Evolutionary conservation across 176 grass and related monocot species (phyloP).

Genomic region (Pharus latifolius): DNA sequence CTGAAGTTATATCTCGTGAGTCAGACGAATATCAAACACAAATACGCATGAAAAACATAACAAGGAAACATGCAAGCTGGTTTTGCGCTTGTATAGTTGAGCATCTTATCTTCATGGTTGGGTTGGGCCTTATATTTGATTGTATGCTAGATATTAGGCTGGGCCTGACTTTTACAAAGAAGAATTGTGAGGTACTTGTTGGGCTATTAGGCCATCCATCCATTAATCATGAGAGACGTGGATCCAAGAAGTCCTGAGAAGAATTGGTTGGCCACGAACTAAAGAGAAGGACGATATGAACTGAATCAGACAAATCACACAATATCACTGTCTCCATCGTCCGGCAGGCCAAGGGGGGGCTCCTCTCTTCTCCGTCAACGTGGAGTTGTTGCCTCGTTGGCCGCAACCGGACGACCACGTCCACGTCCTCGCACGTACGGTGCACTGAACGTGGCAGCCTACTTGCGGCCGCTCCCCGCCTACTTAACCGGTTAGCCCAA

Average conservation of each 20-base stretch:
- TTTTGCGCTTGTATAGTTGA: no score
- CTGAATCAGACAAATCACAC: no score
- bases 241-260: no score
- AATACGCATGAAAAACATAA: no score
- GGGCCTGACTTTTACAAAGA: background rate
- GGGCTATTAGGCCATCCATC: no score
- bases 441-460: conserved; percentile 21
- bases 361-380: background rate
- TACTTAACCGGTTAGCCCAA: conserved; percentile 15
- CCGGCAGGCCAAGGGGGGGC: background rate
- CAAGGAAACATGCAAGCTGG: no score
- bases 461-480: background rate
- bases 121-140: background rate
- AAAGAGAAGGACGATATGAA: conserved; percentile 13
- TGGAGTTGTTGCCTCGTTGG: conserved; percentile 15
- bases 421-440: background rate
- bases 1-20: no score
- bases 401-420: conserved; percentile 22
- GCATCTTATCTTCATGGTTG: background rate
- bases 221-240: no score
- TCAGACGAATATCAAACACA: no score
- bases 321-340: conserved; percentile 1
- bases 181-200: no score
- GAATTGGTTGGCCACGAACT: no score
- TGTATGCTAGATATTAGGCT: no score